Percentiles rank a stretch among this genome's conserved stretches.
These are phyloP conservation scores for Rhizopogon vulgaris DNA, from an alignment of 768 basidiomycete genomes.

Conservation along the genomic window DNA sequence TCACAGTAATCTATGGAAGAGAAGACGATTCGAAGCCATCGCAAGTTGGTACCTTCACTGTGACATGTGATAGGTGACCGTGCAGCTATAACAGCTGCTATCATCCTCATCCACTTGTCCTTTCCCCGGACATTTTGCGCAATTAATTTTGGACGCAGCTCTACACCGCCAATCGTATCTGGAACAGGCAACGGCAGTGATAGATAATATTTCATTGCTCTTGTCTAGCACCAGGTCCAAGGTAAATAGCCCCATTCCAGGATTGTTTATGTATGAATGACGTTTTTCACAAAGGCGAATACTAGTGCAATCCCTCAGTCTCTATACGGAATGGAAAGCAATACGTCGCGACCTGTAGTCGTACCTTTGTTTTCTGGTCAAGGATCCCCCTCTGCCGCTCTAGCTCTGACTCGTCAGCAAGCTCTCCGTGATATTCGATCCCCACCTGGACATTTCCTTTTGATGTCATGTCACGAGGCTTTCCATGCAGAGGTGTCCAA, in stretches of 20 bases:
- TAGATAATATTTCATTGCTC: too few species aligned
- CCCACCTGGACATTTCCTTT: conserved; percentile 35
- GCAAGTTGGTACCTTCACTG: background rate
- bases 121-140: background rate
- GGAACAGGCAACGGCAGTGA: too few species aligned
- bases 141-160: background rate
- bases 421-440: conserved; percentile 37
- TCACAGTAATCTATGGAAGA: background rate
- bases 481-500: conserved; percentile 45
- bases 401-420: conserved; percentile 28
- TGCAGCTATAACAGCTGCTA: background rate
- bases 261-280: background rate
- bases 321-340: background rate
- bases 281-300: background rate
- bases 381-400: conserved; percentile 33
- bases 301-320: background rate
- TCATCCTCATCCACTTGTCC: background rate
- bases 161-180: background rate
- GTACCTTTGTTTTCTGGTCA: conserved; percentile 57
- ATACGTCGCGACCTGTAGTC: conserved; percentile 2
- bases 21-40: background rate
- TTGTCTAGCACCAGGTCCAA: background rate
- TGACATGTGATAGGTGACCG: background rate
- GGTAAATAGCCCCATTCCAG: background rate
- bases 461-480: conserved; percentile 44